Conservation (phyloP, 768 basidiomycete species). For the Leucocoprinus leucothites region DNA sequence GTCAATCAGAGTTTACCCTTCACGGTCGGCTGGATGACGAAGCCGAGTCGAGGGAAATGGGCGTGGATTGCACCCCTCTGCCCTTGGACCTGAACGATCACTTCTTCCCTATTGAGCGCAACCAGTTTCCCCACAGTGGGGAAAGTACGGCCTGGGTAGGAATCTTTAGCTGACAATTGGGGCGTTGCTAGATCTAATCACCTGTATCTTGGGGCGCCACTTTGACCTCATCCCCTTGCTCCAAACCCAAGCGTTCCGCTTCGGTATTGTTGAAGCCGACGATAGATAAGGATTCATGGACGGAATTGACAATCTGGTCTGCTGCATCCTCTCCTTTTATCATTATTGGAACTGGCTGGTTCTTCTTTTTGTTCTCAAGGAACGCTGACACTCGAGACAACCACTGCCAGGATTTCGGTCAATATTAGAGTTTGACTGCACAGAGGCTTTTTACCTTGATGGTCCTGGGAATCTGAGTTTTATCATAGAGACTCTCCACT, state of each 20-base stretch:
- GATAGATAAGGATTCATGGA: slow-evolving; percentile 31
- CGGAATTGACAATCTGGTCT: slow-evolving; percentile 32
- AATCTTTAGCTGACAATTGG: not conserved
- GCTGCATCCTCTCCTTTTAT: slow-evolving; percentile 43
- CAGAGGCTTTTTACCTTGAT: slow-evolving; percentile 28
- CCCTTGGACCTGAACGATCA: slow-evolving; percentile 44
- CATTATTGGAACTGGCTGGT: slow-evolving; percentile 19
- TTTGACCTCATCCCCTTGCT: slow-evolving; percentile 33
- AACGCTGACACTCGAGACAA: slow-evolving; percentile 34
- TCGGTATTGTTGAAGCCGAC: slow-evolving; percentile 47
- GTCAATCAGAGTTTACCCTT: slow-evolving; percentile 15
- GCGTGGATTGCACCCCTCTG: slow-evolving; percentile 37
- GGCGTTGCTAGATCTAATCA: slow-evolving; percentile 15
- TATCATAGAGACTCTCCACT: slow-evolving; percentile 34
- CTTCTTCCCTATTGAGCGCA: slow-evolving; percentile 44
- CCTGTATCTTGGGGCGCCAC: slow-evolving; percentile 50
- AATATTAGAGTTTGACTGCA: not conserved
- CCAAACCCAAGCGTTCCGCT: slow-evolving; percentile 39
- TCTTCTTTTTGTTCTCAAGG: slow-evolving; percentile 27
- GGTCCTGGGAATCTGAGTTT: slow-evolving; percentile 33
- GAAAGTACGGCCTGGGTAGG: slow-evolving; percentile 30
- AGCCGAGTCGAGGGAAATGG: slow-evolving; percentile 53
- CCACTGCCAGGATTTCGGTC: slow-evolving; percentile 36
- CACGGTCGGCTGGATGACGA: slow-evolving; percentile 22
- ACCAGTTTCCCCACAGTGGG: slow-evolving; percentile 50